Base-by-base conservation (phyloP, 805 yeast genomes). In the Huiozyma sinensis region DNA sequence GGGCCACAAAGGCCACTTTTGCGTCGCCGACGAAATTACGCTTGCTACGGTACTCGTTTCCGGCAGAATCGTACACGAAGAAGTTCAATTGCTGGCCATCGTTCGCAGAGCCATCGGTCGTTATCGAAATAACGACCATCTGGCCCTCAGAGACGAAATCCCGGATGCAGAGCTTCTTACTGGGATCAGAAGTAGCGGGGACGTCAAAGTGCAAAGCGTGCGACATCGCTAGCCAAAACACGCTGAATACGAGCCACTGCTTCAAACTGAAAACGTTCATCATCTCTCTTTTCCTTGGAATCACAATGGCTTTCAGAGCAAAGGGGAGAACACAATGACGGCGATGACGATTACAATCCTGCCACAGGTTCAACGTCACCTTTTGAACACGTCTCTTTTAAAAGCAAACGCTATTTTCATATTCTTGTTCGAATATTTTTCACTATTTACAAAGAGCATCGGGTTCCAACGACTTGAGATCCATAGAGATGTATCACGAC, bases 121-220 rank as follows among this genome's bases (percentile, higher is more conserved):
- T 74, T 55, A 86, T 75, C 51, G 80, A 82, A 47, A 88, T 84
- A 39, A 89, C 95, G 28, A 89, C 97, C 52, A 89, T 65, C 58
- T 85, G 89, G 46, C 85, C 88, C 51, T 78, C 82, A 40, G 76
- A 68, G 43, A 85, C 94, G 58, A 89, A 90, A 63, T 90, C 96
- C 61, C 97, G 83, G 51, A 90, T 76, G 70, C 98, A 90, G 46
- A 81, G 76, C 31, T 90, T 89, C 61, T 46, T 17, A 4, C 24
- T 73, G 65, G 53, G 66, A 31, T 50, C 64, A 2, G 65, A 55
- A 7, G 55, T 60, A 24, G 81, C 78, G 41, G 70, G 72, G 12
- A 77, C 63, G 39, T 76, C 81, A 53, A 77, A 65, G 53, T 69
- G 75, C 48, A 77, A 65, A 7, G 72, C 73, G 8, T 33, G 38